A percentile compares a stretch with the other conserved stretches of the same genome.
Evolutionary conservation across 1,284 basidiomycete species (phyloP).

Genomic region (Somion occarium): DNA sequence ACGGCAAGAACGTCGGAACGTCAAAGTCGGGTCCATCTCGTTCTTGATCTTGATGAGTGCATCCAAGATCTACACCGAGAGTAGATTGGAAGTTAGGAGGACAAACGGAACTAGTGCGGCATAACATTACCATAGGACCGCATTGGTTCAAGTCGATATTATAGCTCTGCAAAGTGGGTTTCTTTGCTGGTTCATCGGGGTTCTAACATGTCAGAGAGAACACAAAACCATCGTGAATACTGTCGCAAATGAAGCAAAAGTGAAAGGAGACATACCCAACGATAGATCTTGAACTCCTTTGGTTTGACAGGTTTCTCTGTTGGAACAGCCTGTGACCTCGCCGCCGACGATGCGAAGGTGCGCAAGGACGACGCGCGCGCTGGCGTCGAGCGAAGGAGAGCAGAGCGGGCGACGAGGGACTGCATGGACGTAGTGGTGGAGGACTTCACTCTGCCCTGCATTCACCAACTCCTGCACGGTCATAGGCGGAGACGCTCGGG

Average conservation of each 20-base stretch:
- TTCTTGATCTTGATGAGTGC: constrained; percentile 99
- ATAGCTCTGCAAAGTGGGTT: constrained; percentile 91
- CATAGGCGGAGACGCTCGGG: constrained; percentile 13
- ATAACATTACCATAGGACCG: constrained; percentile 80
- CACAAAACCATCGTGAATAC: neutral
- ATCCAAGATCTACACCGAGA: constrained; percentile 68
- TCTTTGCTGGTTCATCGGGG: constrained; percentile 91
- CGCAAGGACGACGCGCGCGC: constrained; percentile 18
- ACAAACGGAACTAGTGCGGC: constrained; percentile 6
- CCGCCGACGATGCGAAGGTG: constrained; percentile 32
- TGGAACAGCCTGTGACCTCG: constrained; percentile 34
- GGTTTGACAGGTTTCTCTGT: constrained; percentile 37
- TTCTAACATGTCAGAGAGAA: constrained; percentile 71
- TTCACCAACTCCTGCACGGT: too few species aligned
- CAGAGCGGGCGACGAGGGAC: constrained; percentile 20
- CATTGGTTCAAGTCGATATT: constrained; percentile 91
- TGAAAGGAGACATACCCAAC: constrained; percentile 81
- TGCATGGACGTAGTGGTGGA: constrained; percentile 18
- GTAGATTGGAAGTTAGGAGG: constrained; percentile 7
- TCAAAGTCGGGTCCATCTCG: constrained; percentile 93
- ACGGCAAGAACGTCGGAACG: constrained; percentile 94
- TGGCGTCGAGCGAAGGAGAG: constrained; percentile 11
- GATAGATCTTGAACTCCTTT: constrained; percentile 96
- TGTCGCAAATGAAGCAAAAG: neutral
- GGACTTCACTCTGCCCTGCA: neutral